Evolutionary conservation across 768 basidiomycete genomes (phyloP).

Genomic region (Filobasidium wieringae): DNA sequence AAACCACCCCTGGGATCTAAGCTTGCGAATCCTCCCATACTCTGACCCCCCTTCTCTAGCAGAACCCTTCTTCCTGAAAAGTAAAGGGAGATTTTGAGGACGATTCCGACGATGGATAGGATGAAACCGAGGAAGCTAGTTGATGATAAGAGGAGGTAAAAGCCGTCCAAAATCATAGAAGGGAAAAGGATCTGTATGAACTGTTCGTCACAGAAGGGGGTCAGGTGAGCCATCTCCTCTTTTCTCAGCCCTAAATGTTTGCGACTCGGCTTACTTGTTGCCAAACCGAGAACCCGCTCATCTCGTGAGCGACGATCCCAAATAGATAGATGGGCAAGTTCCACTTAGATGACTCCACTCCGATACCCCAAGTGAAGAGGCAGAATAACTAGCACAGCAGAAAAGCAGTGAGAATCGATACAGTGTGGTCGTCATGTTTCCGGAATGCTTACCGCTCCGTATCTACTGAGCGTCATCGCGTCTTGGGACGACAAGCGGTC

Average conservation of each 20-base stretch:
- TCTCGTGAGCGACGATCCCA: slow-evolving; percentile 10
- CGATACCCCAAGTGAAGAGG: not conserved
- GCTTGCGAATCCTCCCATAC: not conserved
- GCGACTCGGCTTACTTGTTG: not conserved
- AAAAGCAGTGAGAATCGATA: not conserved
- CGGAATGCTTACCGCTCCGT: not conserved
- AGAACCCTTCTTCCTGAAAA: slow-evolving; percentile 8
- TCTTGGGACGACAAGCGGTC: not conserved
- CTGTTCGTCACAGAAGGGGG: not conserved
- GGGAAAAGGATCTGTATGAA: slow-evolving; percentile 12
- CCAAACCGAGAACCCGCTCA: not conserved
- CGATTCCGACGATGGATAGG: not conserved
- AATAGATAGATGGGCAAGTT: slow-evolving; percentile 12
- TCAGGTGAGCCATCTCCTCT: too few species aligned
- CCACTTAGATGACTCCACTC: not conserved
- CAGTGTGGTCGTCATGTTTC: not conserved
- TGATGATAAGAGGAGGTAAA: not conserved
- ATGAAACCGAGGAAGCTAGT: slow-evolving; percentile 1
- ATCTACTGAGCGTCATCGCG: not conserved
- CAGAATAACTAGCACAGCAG: not conserved
- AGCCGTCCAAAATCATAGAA: slow-evolving; percentile 11
- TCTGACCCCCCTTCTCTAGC: slow-evolving; percentile 6
- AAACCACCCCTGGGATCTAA: not conserved
- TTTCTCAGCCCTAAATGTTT: too few species aligned
- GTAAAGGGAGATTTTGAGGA: slow-evolving; percentile 10